Evolutionary conservation across 352 stramenopile genomes (phyloP).

Genomic region (Globisporangium abappressorium): DNA sequence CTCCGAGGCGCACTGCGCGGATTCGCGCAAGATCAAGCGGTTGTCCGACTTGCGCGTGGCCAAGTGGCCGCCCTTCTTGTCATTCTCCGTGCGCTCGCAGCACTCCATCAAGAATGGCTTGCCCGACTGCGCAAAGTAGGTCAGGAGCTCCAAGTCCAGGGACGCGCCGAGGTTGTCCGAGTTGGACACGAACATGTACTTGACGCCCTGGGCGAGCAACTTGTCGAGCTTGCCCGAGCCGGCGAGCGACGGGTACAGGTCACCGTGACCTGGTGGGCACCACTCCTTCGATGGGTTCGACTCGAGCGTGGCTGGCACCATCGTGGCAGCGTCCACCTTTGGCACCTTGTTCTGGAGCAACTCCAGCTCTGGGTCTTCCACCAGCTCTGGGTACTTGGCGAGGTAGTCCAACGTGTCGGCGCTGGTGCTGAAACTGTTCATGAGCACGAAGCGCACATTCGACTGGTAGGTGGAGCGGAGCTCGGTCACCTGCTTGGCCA

Average conservation of each 20-base stretch:
- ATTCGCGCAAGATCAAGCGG: slow-evolving; percentile 94
- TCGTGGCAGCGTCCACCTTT: slow-evolving; percentile 90
- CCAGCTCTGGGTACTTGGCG: slow-evolving; percentile 88
- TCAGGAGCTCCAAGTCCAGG: slow-evolving; percentile 82
- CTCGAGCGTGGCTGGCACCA: slow-evolving; percentile 56
- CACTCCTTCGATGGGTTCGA: slow-evolving; percentile 81
- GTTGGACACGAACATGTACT: slow-evolving; percentile 92
- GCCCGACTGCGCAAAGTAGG: slow-evolving; percentile 87
- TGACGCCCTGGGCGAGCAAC: slow-evolving; percentile 78
- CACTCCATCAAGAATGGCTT: slow-evolving; percentile 94
- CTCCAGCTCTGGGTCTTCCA: slow-evolving; percentile 94
- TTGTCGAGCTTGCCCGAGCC: slow-evolving; percentile 86
- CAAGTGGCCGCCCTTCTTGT: slow-evolving; percentile 99
- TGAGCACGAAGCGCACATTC: slow-evolving; percentile 89
- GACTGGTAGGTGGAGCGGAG: slow-evolving; percentile 93
- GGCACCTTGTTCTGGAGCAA: slow-evolving; percentile 99
- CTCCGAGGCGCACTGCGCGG: slow-evolving; percentile 82
- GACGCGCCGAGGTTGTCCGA: slow-evolving; percentile 86
- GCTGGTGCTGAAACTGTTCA: slow-evolving; percentile 89
- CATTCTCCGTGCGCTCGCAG: slow-evolving; percentile 97
- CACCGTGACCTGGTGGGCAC: slow-evolving; percentile 83
- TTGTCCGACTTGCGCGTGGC: slow-evolving; percentile 88
- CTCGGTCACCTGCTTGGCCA: slow-evolving; percentile 91
- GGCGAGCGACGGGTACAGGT: slow-evolving; percentile 82
- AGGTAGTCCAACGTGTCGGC: slow-evolving; percentile 85